Conservation (phyloP, 1,284 basidiomycete species). For the Heterobasidion parviporum region DNA sequence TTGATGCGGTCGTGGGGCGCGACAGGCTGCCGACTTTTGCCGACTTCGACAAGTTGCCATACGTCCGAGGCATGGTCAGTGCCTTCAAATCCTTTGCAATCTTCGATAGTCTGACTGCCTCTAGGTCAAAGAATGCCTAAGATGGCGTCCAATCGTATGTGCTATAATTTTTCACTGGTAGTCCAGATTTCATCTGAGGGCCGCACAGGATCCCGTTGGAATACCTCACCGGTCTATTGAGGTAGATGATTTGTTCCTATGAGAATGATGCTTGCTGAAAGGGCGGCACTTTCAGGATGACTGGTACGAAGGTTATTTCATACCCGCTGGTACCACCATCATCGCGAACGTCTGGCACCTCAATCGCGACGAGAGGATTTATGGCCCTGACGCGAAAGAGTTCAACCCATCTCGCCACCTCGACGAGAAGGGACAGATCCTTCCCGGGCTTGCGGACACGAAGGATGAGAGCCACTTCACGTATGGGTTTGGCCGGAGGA, state of each 20-base stretch:
- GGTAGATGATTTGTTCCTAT: background rate
- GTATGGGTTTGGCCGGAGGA: conserved; percentile 2
- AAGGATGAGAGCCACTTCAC: conserved; percentile 6
- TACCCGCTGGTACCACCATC: conserved; percentile 14
- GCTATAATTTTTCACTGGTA: background rate
- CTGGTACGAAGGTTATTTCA: conserved; percentile 14
- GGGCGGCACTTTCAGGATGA: conserved; percentile 6
- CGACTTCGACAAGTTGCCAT: conserved; percentile 8
- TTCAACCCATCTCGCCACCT: conserved; percentile 8
- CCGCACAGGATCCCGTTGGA: conserved; percentile 2
- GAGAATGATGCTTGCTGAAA: background rate
- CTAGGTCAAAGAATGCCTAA: conserved; percentile 9
- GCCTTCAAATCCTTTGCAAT: background rate
- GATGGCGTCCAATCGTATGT: conserved; percentile 9
- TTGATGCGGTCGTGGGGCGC: conserved; percentile 12
- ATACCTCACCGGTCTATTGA: conserved; percentile 7
- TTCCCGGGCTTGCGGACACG: background rate
- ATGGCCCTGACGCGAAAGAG: conserved; percentile 1
- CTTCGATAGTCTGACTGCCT: background rate
- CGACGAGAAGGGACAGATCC: background rate
- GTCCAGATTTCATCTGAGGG: background rate
- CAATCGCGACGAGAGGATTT: conserved; percentile 3
- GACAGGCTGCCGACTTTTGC: conserved; percentile 8
- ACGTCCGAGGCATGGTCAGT: conserved; percentile 8
- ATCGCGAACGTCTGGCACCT: conserved; percentile 11